Evolutionary conservation across 2,329 filamentous ascomycete species (phyloP), one percentile per base, ranked within the genome.

Genomic region (Penicillium sp.): DNA sequence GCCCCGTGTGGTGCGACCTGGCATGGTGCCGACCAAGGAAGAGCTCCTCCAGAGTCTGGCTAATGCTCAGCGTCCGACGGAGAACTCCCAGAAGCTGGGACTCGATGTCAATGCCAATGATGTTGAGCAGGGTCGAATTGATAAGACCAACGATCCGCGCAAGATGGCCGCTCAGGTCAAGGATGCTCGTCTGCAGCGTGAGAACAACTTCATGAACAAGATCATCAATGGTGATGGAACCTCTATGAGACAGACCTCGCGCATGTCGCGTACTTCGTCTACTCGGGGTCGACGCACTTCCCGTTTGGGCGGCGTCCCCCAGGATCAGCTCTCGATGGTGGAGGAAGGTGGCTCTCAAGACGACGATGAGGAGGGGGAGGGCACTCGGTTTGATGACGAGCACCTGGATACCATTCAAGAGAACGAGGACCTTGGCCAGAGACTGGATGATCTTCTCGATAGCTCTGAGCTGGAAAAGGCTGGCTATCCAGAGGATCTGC

Each of bases 1-100:
- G 24, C 81, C 81, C 31, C 80, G 80, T 57, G 81, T 83, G 0
- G 73, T 83, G 49, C 74, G 81, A 36, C 72, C 77, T 18, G 81
- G 81, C 10, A 83, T 83, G 81, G 75, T 81, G 1, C 79, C 79
- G 0, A 76, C 76, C 0, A 67, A 68, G 52, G 70, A 73, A 38
- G 72, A 78, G 56, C 51, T 77, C 14, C 59, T 71, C n/a, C 49
- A 74, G 32, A 64, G 56, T 36, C 62, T 64, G 8, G 59, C 54
- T 9, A 71, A 67, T 36, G 60, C 71, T 0, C 68, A 72, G 38
- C 60, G 67, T 8, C 67, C 71, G 27, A 63, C 68, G 0, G 65
- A 67, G 14, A 66, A 75, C 32, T 71, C 69, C 14, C 66, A 71
- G 48, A 62, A 62, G 14, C 52, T 70, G 2, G 73, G 72, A 9